Evolutionary conservation across 768 basidiomycete genomes (phyloP), one percentile per base, ranked within the genome.

Genomic region (Boletus sp.): DNA sequence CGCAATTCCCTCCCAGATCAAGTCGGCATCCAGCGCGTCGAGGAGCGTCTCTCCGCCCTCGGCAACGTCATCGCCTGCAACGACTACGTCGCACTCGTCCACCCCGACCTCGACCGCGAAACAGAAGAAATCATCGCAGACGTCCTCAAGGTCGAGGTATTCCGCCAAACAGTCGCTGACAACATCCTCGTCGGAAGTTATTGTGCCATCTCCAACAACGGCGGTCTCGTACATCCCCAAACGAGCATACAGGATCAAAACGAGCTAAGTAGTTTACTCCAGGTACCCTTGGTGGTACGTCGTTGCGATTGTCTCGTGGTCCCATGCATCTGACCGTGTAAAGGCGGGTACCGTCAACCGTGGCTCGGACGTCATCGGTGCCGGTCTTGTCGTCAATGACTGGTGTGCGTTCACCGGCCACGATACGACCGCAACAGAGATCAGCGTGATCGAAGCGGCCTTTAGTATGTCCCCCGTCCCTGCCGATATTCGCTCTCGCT

Each of bases 91-190:
- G 97, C 97, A 8, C 87, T 99, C 63, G 97, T 98, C 25, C 97
- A 99, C 71, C 97, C 97, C 8, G 97, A 99, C 61, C 76, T 98
- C 56, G 97, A 98, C 75, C 85, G 97, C 57, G 97, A 98, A 74
- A 99, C 97, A 23, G 97, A 99, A 69, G 97, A 99, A 74, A 98
- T 99, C 75, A 98, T 99, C 73, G 97, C 97, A 29, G 97, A 99
- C 71, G 93, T 97, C 19, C 83, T 99, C 62, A 98, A 98, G 73
- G 97, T 98, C 57, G 97, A 99, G 71, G 97, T 98, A 5, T 99
- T 99, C 77, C 81, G 97, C 45, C 97, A 99, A 72, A 99, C 94
- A 10, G 79, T 99, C 61, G 97, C 97, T 13, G 88, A 92, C 62
- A 98, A 98, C 74, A 95, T 95, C 46, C 84, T 99, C 42, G 96